phyloP scores from a whole-genome alignment of 805 yeast genomes.

The Saccharomycopsis sp. region DNA sequence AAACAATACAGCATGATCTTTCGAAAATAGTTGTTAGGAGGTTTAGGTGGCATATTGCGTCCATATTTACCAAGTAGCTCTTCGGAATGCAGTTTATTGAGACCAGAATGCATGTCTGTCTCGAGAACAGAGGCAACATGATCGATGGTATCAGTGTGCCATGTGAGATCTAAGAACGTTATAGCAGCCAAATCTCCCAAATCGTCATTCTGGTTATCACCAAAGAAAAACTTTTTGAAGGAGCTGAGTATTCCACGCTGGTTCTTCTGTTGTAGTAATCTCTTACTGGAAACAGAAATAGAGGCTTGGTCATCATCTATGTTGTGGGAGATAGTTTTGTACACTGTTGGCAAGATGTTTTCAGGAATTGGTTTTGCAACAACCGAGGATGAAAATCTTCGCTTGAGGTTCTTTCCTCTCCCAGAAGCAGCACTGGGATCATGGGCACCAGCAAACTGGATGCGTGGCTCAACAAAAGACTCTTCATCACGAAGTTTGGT shows the following conservation, averaged over 20 bases:
- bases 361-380: slow-evolving; percentile 25
- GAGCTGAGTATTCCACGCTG: no score
- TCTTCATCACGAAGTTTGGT: background rate
- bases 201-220: slow-evolving; percentile 15
- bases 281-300: background rate
- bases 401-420: background rate
- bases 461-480: background rate
- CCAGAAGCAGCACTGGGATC: no score
- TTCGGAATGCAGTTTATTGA: slow-evolving; percentile 20
- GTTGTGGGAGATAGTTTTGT: slow-evolving; percentile 34
- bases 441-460: background rate
- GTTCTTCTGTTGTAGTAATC: background rate
- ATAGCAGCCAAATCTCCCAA: slow-evolving; percentile 22
- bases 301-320: slow-evolving; percentile 26
- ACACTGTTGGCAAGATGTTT: slow-evolving; percentile 32
- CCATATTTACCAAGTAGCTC: slow-evolving; percentile 27
- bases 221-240: no score
- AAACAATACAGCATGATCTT: slow-evolving; percentile 36
- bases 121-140: slow-evolving; percentile 25
- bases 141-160: slow-evolving; percentile 29
- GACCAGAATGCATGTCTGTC: slow-evolving; percentile 26
- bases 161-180: slow-evolving; percentile 28
- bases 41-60: slow-evolving; percentile 33
- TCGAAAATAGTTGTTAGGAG: slow-evolving; percentile 30
- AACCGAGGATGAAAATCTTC: background rate